A percentile compares a stretch with the other conserved stretches of the same genome.
Evolutionary conservation across 345 rosid species (phyloP).

Genomic region (Eucalyptus erythrocorys): DNA sequence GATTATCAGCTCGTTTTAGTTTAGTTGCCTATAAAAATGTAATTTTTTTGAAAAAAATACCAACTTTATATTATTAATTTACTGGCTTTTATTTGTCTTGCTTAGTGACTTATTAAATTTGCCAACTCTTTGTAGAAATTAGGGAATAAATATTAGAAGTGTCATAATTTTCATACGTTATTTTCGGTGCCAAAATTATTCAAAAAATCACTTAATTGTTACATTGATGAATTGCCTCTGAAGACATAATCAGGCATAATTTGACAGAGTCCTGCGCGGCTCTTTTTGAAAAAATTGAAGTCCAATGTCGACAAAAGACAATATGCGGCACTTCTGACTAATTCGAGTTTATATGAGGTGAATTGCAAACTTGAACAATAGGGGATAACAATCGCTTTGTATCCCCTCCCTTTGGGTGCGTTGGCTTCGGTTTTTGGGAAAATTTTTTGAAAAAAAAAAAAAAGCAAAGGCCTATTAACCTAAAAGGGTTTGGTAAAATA

Average conservation of each 20-base stretch:
- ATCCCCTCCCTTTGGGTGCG: not conserved
- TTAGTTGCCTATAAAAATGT: not conserved
- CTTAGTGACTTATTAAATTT: no score
- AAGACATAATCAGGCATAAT: not conserved
- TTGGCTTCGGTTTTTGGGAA: no score
- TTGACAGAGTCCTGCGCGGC: accelerated
- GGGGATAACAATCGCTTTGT: not conserved
- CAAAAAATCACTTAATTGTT: no score
- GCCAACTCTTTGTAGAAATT: not conserved
- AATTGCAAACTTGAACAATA: not conserved
- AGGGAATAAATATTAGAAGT: not conserved
- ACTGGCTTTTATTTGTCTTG: not conserved
- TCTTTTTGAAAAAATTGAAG: no score
- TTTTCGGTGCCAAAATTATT: not conserved
- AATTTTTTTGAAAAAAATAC: not conserved
- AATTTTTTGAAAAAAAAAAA: no score
- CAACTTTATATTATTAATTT: not conserved
- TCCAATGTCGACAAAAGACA: not conserved
- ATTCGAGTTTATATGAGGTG: not conserved
- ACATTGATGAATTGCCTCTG: not conserved
- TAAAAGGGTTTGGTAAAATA: no score
- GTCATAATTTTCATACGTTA: not conserved
- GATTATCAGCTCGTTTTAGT: not conserved
- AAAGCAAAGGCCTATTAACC: no score
- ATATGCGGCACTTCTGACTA: no score